Evolutionary conservation across 345 rosid genomes (phyloP).

Genomic region (Citrus sinensis): DVS_A1.0 CM039165.1:24725501-24726000

Average conservation of each 20-base stretch:
- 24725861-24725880: neutral
- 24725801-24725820: constrained; percentile 7
- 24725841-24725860: constrained; percentile 6
- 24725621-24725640: neutral
- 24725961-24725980: constrained; percentile 60
- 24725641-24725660: neutral
- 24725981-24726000: constrained; percentile 82
- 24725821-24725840: constrained; percentile 22
- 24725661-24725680: neutral
- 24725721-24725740: neutral
- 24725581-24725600: neutral
- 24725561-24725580: neutral
- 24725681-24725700: neutral
- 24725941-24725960: constrained; percentile 98
- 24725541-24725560: neutral
- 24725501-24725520: neutral
- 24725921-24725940: constrained; percentile 65
- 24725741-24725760: constrained; percentile 1
- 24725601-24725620: no score
- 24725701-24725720: constrained; percentile 1
- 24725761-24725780: neutral
- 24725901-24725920: constrained; percentile 49
- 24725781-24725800: neutral
- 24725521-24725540: neutral
- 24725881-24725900: neutral